These are phyloP conservation scores for Helminthosporium solani DNA, from an alignment of 2,329 filamentous ascomycete genomes.

Conservation along the genomic window DNA sequence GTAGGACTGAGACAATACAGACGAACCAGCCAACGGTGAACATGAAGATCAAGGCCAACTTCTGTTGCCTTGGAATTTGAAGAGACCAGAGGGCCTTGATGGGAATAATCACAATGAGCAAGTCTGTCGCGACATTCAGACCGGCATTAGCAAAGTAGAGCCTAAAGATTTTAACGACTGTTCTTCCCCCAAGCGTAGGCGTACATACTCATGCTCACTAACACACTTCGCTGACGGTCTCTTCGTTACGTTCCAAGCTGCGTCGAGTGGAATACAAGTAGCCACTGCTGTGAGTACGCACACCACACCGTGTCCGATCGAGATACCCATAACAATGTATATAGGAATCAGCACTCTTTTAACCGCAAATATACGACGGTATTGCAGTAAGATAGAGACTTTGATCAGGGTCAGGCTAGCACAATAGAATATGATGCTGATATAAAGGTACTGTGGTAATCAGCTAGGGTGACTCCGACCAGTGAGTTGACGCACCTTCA, in stretches of 20 bases:
- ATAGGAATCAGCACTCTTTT: slow-evolving; percentile 25
- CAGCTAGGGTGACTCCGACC: neutral
- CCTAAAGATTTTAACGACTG: slow-evolving; percentile 4
- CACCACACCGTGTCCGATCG: slow-evolving; percentile 16
- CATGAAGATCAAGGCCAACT: slow-evolving; percentile 21
- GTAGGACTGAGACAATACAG: slow-evolving; percentile 33
- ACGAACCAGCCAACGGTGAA: slow-evolving; percentile 37
- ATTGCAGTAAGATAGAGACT: slow-evolving; percentile 32
- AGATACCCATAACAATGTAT: slow-evolving; percentile 22
- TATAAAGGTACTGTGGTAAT: slow-evolving; percentile 24
- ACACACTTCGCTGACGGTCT: slow-evolving; percentile 19
- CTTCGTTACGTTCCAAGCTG: slow-evolving; percentile 23
- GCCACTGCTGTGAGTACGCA: slow-evolving; percentile 17
- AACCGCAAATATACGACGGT: slow-evolving; percentile 28
- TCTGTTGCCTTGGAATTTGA: slow-evolving; percentile 24
- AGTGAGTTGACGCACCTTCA: slow-evolving; percentile 16
- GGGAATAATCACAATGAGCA: slow-evolving; percentile 27
- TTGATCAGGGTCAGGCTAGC: slow-evolving; percentile 25
- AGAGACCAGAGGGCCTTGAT: slow-evolving; percentile 26
- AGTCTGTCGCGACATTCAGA: slow-evolving; percentile 27
- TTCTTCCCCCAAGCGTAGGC: neutral
- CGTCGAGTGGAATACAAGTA: slow-evolving; percentile 23
- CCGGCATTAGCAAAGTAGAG: slow-evolving; percentile 24
- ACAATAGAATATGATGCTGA: slow-evolving; percentile 29
- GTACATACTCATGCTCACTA: slow-evolving; percentile 18